Conservation (phyloP, 805 yeast species). For the Zygosaccharomyces gambellarensis region DNA sequence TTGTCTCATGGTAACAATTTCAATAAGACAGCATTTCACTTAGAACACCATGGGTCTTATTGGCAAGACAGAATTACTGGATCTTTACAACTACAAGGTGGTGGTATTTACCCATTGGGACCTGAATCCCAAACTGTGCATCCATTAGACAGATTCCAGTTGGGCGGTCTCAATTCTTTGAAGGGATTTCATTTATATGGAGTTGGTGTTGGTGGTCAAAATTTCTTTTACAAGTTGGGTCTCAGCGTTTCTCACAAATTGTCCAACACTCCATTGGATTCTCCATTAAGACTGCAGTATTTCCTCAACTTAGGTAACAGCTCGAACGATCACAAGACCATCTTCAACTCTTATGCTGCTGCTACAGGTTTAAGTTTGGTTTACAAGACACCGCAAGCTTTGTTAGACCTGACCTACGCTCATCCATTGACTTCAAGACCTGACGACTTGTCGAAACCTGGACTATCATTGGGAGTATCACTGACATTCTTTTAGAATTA, state of each 20-base stretch:
- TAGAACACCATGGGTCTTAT: slow-evolving; percentile 37
- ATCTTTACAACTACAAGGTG: slow-evolving; percentile 44
- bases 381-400: slow-evolving; percentile 49
- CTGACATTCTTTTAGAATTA: slow-evolving; percentile 38
- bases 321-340: slow-evolving; percentile 17
- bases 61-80: slow-evolving; percentile 45
- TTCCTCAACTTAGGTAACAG: slow-evolving; percentile 56
- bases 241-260: slow-evolving; percentile 48
- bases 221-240: slow-evolving; percentile 46
- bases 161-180: slow-evolving; percentile 62
- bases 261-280: slow-evolving; percentile 42
- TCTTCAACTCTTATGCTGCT: slow-evolving; percentile 32
- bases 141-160: slow-evolving; percentile 63
- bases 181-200: slow-evolving; percentile 61
- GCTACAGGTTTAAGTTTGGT: slow-evolving; percentile 50
- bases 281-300: slow-evolving; percentile 58
- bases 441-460: slow-evolving; percentile 47
- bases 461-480: slow-evolving; percentile 51
- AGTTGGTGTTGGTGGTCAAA: slow-evolving; percentile 60
- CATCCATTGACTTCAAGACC: slow-evolving; percentile 47
- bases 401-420: slow-evolving; percentile 51
- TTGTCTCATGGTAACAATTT: slow-evolving; percentile 28
- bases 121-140: slow-evolving; percentile 41
- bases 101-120: slow-evolving; percentile 42
- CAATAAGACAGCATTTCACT: slow-evolving; percentile 26